Evolutionary conservation across 768 basidiomycete species (phyloP).

Genomic region (Rhizopogon salebrosus): DNA sequence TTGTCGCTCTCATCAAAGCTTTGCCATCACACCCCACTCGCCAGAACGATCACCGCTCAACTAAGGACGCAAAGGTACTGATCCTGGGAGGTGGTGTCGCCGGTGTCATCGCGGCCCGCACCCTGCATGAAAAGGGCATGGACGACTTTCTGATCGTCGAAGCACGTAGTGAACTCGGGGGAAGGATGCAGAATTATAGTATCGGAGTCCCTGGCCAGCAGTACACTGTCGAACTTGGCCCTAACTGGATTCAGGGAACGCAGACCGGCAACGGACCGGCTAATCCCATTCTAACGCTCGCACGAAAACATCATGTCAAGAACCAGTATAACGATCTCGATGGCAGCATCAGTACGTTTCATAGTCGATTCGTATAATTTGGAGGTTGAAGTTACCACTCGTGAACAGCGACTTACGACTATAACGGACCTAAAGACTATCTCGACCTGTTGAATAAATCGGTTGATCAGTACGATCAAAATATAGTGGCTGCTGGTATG

Average conservation of each 20-base stretch:
- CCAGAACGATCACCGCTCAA: not conserved
- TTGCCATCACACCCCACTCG: not conserved
- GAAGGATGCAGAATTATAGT: constrained; percentile 45
- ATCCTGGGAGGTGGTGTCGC: constrained; percentile 65
- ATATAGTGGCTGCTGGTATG: constrained; percentile 44
- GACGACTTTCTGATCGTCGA: constrained; percentile 59
- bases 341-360: constrained; percentile 38
- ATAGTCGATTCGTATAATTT: not conserved
- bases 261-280: constrained; percentile 42
- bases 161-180: constrained; percentile 53
- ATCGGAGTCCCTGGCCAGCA: constrained; percentile 37
- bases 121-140: constrained; percentile 48
- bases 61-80: constrained; percentile 34
- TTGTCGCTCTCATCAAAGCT: not conserved
- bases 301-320: constrained; percentile 47
- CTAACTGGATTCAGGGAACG: constrained; percentile 60
- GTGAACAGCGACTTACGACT: constrained; percentile 48
- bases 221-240: constrained; percentile 48
- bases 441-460: constrained; percentile 38
- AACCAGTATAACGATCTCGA: constrained; percentile 41
- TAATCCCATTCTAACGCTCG: constrained; percentile 59
- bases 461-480: constrained; percentile 31
- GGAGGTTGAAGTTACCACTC: not conserved
- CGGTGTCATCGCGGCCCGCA: constrained; percentile 60
- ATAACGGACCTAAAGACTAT: constrained; percentile 44